Evolutionary conservation across 2,329 filamentous ascomycete genomes (phyloP).

Genomic region (Phaeosphaeriaceae sp.): DNA sequence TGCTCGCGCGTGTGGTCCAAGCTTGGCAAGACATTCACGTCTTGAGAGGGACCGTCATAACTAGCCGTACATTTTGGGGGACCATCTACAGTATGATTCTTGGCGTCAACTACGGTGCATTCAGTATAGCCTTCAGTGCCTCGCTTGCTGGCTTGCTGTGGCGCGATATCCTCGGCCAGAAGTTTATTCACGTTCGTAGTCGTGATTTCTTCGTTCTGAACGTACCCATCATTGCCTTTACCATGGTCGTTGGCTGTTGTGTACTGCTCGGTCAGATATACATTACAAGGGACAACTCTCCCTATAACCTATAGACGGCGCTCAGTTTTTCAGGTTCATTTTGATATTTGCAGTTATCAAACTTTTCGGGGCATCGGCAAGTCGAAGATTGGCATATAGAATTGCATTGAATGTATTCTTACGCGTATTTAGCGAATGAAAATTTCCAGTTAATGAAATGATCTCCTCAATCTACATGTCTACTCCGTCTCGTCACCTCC

Average conservation of each 20-base stretch:
- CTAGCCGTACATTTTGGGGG: conserved; percentile 72
- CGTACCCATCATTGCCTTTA: conserved; percentile 71
- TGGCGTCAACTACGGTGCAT: conserved; percentile 77
- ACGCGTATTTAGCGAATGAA: too few species aligned
- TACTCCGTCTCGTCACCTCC: too few species aligned
- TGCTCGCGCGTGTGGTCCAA: conserved; percentile 73
- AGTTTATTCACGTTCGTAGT: conserved; percentile 69
- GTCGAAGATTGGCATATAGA: too few species aligned
- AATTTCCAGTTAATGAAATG: too few species aligned
- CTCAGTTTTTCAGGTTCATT: too few species aligned
- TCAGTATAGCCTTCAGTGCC: conserved; percentile 74
- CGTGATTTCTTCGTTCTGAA: conserved; percentile 73
- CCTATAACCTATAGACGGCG: conserved; percentile 7
- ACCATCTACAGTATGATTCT: conserved; percentile 77
- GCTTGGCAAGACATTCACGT: conserved; percentile 68
- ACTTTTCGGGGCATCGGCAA: too few species aligned
- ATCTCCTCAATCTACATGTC: too few species aligned
- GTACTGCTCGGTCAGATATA: conserved; percentile 71
- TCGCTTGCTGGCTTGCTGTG: conserved; percentile 74
- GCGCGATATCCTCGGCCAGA: conserved; percentile 72
- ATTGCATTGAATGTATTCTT: too few species aligned
- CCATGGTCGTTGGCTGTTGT: conserved; percentile 68
- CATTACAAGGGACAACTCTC: conserved; percentile 53
- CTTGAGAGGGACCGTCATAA: conserved; percentile 57
- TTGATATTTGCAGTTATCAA: too few species aligned